Conservation (phyloP, 495 filamentous ascomycete genomes). For the Neurospora sublineolata region DNA sequence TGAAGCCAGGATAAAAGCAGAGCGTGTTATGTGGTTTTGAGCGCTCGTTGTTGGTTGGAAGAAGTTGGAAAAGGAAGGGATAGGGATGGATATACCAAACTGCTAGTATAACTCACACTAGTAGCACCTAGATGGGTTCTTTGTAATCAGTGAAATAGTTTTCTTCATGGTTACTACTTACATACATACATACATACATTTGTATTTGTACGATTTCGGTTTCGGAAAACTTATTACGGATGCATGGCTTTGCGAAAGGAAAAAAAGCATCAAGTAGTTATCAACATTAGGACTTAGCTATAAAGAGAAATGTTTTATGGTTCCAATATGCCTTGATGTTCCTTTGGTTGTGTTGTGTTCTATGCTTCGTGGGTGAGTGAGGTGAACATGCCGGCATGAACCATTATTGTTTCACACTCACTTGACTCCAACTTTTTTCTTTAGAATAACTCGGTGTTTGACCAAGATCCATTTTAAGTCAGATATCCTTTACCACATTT, state of each 20-base stretch:
- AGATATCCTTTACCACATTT: no score
- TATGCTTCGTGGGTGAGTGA: no score
- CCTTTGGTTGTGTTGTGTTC: no score
- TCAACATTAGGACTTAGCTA: not conserved
- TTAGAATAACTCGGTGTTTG: no score
- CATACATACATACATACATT: no score
- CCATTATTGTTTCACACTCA: no score
- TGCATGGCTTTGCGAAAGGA: not conserved
- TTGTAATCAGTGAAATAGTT: not conserved
- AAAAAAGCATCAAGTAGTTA: not conserved
- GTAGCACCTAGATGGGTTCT: not conserved
- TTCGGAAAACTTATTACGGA: not conserved
- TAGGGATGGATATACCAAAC: not conserved
- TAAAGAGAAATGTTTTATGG: not conserved
- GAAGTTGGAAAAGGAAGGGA: not conserved
- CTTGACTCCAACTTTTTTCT: no score
- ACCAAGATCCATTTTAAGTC: no score
- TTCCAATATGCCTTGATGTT: not conserved
- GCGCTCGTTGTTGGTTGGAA: not conserved
- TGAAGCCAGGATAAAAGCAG: not conserved
- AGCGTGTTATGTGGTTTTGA: not conserved
- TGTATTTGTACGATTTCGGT: not conserved
- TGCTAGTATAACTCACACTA: not conserved
- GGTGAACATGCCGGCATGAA: no score
- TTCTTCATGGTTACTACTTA: not conserved